A percentile compares a stretch with the other conserved stretches of the same genome.
Conservation (phyloP, 139 green algal species). For the Choricystis sp. region DNA sequence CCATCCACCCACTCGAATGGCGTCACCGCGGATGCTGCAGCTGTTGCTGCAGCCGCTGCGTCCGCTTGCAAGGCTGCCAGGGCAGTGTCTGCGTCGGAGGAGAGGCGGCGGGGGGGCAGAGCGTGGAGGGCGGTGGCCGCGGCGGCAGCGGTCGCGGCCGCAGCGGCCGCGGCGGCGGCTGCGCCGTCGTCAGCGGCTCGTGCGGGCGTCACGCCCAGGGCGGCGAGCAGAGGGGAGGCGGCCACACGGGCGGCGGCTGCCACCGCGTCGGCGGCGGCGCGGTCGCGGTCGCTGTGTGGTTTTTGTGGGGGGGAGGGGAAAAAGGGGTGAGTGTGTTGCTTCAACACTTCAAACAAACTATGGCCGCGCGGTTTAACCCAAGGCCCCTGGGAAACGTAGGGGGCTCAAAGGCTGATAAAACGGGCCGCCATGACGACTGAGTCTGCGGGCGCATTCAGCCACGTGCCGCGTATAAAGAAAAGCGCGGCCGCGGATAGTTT, state of each 20-base stretch:
- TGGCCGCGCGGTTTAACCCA: neutral
- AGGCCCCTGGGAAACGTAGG: neutral
- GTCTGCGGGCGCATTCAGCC: neutral
- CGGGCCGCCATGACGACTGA: neutral
- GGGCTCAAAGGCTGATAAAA: neutral
- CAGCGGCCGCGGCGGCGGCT: neutral
- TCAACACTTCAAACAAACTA: neutral
- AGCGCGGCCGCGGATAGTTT: neutral
- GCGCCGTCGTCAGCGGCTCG: neutral
- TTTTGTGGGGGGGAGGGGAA: neutral
- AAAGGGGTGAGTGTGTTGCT: neutral
- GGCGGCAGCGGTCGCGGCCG: neutral
- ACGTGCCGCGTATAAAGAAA: neutral
- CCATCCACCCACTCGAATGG: conserved; percentile 87
- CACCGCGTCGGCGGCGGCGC: conserved; percentile 7
- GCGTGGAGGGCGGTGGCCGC: neutral
- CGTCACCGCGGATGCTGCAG: conserved; percentile 7
- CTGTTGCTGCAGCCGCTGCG: conserved; percentile 16
- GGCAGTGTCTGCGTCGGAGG: neutral
- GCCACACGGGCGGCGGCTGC: conserved; percentile 6
- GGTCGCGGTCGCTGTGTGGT: neutral
- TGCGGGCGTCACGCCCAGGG: neutral
- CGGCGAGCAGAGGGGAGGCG: conserved; percentile 9
- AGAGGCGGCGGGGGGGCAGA: neutral
- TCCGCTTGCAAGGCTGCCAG: conserved; percentile 13